Base-by-base conservation (phyloP, 164 flowering plant genomes). In the Taxillus chinensis region DNA sequence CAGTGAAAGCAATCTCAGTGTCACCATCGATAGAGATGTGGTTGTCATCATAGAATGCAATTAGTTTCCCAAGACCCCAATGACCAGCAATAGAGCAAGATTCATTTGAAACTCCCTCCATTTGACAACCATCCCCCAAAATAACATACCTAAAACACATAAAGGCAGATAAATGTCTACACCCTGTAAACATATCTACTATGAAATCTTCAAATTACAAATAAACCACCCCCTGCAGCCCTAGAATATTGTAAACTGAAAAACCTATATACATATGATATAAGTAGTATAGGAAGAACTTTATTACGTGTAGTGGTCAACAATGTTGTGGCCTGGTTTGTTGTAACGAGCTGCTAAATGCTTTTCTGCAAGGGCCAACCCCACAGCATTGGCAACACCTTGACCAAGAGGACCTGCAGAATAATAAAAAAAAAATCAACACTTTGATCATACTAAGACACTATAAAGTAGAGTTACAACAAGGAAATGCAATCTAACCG, bases 1-100 rank as follows among this genome's bases (percentile, higher is more conserved):
- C 99, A 52, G 99, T 89, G 75, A 93, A 93, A 46, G 99, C 95
- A 73, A 90, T 89, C 45, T 87, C 96, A 0, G 97, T 90, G 78
- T 86, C 82, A 64, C 99, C 99, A 71, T 93, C 99, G 75, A 91
- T 90, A 38, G 99, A 89, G 62, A 90, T 93, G 75, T 93, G 97
- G 69, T 93, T 93, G 69, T 90, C 97, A 69, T 93, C 99, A 65
- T 93, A 93, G 68, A 93, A 84, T n/a, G 95, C 95, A 64, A 93
- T 90, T 66, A 93, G 77, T 81, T 90, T 90, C n/a, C 96, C 97
- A 59, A 93, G 96, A 53, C 96, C 96, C 97, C 92, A 93, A 59
- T 93, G 99, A 3, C 82, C 99, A 65, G 97, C 99, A 65, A 93
- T 85, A 17, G 99, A 93, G 68, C 84, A 84, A 61, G 81, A 97